Conservation (phyloP, 495 filamentous ascomycete genomes). For the Neurospora discreta region DNA sequence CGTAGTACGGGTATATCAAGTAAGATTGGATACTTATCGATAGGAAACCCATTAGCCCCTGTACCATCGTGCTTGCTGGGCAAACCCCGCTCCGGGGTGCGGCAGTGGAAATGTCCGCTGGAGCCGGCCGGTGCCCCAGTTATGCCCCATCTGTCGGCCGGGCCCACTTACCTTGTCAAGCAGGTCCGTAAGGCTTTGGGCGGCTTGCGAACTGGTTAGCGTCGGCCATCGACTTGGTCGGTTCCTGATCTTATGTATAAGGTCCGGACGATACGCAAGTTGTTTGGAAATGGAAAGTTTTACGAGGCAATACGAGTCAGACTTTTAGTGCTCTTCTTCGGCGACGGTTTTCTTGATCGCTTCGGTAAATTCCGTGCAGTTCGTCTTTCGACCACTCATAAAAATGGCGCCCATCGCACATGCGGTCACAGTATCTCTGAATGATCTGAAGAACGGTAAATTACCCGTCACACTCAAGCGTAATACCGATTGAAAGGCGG, state of each 20-base stretch:
- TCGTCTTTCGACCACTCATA: not conserved
- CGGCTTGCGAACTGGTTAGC: not conserved
- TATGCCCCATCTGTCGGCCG: not conserved
- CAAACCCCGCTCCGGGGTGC: not conserved
- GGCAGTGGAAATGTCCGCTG: not conserved
- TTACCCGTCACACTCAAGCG: not conserved
- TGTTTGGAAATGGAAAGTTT: not conserved
- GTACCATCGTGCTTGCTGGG: not conserved
- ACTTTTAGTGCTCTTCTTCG: not conserved
- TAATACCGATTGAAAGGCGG: not conserved
- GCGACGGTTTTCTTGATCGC: not conserved
- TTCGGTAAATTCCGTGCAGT: not conserved
- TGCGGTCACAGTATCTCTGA: slow-evolving; percentile 40
- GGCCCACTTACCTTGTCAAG: not conserved
- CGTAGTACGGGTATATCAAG: not conserved
- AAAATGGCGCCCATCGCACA: slow-evolving; percentile 33
- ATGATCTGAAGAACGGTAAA: slow-evolving; percentile 42
- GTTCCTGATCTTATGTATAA: not conserved
- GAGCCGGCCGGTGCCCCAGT: not conserved
- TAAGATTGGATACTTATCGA: not conserved
- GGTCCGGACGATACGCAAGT: not conserved
- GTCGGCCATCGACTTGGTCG: not conserved
- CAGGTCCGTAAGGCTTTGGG: not conserved
- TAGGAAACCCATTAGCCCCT: not conserved
- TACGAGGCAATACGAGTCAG: not conserved